A percentile compares a stretch with the other conserved stretches of the same genome.
phyloP scores from a whole-genome alignment of 441 rosid genomes.

The Pelargonium fulgidum region DNA sequence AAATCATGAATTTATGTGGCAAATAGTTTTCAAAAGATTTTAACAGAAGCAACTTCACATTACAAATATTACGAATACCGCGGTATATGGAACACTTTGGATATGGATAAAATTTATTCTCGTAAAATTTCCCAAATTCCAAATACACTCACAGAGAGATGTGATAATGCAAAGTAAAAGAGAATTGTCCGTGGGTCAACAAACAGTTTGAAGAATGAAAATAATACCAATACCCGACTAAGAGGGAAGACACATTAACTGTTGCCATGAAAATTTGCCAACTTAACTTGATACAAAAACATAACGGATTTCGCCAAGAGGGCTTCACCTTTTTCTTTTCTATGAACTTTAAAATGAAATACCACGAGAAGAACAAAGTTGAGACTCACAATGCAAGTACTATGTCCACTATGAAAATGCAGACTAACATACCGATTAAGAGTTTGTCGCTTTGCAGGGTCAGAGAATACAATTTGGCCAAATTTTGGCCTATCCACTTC shows the following conservation, averaged over 20 bases:
- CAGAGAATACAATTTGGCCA: slow-evolving; percentile 80
- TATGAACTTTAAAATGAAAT: no score
- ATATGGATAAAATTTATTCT: not conserved
- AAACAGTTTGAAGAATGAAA: not conserved
- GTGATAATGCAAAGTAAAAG: not conserved
- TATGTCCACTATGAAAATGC: not conserved
- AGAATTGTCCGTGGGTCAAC: not conserved
- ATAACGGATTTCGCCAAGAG: no score
- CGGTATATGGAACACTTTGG: not conserved
- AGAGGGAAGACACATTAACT: no score
- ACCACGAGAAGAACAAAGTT: not conserved
- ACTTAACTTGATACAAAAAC: no score
- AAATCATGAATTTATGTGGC: slow-evolving; percentile 1
- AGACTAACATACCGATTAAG: slow-evolving; percentile 49
- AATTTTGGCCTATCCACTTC: slow-evolving; percentile 71
- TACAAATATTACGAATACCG: not conserved
- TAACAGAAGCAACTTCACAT: not conserved
- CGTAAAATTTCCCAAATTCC: no score
- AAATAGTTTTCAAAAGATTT: not conserved
- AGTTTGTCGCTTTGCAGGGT: slow-evolving; percentile 61
- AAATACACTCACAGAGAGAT: no score
- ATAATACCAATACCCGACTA: not conserved
- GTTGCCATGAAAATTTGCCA: no score
- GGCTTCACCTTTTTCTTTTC: no score
- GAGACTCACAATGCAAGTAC: not conserved